Evolutionary conservation across 1,284 basidiomycete genomes (phyloP).

Genomic region (Marasmius tenuissimus): DNA sequence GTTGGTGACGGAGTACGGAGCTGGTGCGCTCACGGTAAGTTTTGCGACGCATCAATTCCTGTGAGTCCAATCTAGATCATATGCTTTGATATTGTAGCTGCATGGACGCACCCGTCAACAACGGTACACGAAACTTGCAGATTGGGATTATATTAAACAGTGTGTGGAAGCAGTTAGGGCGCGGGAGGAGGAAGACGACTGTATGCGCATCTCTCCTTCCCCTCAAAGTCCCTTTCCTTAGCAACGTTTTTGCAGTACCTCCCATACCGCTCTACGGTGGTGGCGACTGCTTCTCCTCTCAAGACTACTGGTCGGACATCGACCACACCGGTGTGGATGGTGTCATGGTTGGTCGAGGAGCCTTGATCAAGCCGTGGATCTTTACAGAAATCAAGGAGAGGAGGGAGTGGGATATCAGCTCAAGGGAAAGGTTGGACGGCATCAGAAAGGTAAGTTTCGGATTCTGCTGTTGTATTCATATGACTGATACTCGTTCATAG

Average conservation of each 20-base stretch:
- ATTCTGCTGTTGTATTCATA: neutral
- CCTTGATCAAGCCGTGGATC: slow-evolving; percentile 95
- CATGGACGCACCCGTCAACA: slow-evolving; percentile 94
- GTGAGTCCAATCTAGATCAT: neutral
- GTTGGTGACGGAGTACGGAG: slow-evolving; percentile 78
- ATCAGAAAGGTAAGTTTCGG: slow-evolving; percentile 65
- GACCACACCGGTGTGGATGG: slow-evolving; percentile 86
- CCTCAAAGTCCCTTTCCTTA: neutral
- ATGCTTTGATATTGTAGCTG: slow-evolving; percentile 49
- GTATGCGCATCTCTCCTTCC: slow-evolving; percentile 41
- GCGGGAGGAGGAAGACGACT: slow-evolving; percentile 70
- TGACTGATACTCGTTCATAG: slow-evolving; percentile 32
- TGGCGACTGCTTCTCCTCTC: slow-evolving; percentile 90
- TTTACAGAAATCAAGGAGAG: slow-evolving; percentile 95
- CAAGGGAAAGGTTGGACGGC: slow-evolving; percentile 87
- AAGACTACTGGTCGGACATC: slow-evolving; percentile 81
- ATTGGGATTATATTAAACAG: slow-evolving; percentile 89
- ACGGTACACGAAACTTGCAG: slow-evolving; percentile 83
- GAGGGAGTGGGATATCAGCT: slow-evolving; percentile 93
- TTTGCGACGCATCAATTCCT: neutral
- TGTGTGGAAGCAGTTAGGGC: slow-evolving; percentile 88
- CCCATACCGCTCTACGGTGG: slow-evolving; percentile 94
- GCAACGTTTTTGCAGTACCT: slow-evolving; percentile 49
- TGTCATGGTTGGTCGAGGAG: slow-evolving; percentile 93
- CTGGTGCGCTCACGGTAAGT: slow-evolving; percentile 75